These are phyloP conservation scores for Corrigiola litoralis DNA, from an alignment of 179 eudicot genomes.

Conservation along the genomic window DNA sequence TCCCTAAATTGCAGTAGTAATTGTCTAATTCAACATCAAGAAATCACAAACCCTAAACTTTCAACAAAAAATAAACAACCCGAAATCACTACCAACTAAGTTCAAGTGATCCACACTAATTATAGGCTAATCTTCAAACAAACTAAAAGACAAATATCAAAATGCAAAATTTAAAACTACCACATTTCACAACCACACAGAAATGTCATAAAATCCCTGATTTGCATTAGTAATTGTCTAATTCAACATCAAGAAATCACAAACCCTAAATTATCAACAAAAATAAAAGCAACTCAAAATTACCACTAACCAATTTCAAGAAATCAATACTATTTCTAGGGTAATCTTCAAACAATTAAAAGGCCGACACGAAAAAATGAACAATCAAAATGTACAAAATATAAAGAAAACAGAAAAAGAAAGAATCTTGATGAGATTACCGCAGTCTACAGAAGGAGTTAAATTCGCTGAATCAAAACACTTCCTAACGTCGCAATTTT, in stretches of 20 bases:
- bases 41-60: not conserved
- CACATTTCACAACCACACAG: no score
- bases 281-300: no score
- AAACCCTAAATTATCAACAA: not conserved
- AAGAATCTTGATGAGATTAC: constrained; percentile 11
- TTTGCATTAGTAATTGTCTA: not conserved
- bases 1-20: not conserved
- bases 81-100: not conserved
- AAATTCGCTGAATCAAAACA: not conserved
- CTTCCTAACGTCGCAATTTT: not conserved
- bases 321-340: no score
- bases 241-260: not conserved
- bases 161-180: no score
- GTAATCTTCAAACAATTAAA: no score
- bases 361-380: not conserved
- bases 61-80: not conserved
- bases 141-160: no score
- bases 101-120: not conserved
- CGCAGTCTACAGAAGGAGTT: constrained; percentile 15
- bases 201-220: not conserved
- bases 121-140: constrained; percentile 11
- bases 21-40: constrained; percentile 3
- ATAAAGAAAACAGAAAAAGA: not conserved
- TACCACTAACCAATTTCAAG: no score
- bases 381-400: not conserved